Conservation (phyloP, 805 yeast genomes). For the Torulaspora franciscae region DNA sequence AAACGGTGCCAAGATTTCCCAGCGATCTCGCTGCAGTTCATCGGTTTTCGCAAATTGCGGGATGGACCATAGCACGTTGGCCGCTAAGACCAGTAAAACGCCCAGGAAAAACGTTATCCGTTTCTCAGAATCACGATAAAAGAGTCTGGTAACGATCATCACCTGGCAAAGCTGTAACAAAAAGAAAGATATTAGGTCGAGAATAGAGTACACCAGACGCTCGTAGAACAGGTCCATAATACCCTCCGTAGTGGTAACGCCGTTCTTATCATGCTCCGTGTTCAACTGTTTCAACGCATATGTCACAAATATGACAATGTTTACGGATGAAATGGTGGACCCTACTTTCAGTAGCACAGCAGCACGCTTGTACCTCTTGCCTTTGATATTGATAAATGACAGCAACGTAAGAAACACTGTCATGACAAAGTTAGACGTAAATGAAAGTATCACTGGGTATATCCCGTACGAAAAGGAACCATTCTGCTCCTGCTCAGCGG, state of each 20-base stretch:
- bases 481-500: constrained; percentile 25
- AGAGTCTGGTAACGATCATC: constrained; percentile 62
- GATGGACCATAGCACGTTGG: constrained; percentile 68
- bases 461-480: constrained; percentile 52
- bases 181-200: constrained; percentile 55
- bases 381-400: constrained; percentile 59
- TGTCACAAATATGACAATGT: constrained; percentile 48
- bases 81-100: constrained; percentile 44
- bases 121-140: constrained; percentile 63
- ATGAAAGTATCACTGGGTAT: constrained; percentile 56
- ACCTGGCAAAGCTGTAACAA: constrained; percentile 64
- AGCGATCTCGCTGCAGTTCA: constrained; percentile 28
- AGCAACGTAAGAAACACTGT: constrained; percentile 59
- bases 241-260: constrained; percentile 28
- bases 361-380: constrained; percentile 48
- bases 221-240: constrained; percentile 39
- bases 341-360: constrained; percentile 36
- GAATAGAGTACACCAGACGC: constrained; percentile 44
- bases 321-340: constrained; percentile 49
- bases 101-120: constrained; percentile 59
- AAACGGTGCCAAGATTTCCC: constrained; percentile 65
- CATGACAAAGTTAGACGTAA: constrained; percentile 61
- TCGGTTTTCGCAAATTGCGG: constrained; percentile 34
- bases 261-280: constrained; percentile 41
- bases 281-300: constrained; percentile 45